Evolutionary conservation across 306 rosid species (phyloP), one percentile per base, ranked within the genome.

Genomic region (Sicyos baderoa): DNA sequence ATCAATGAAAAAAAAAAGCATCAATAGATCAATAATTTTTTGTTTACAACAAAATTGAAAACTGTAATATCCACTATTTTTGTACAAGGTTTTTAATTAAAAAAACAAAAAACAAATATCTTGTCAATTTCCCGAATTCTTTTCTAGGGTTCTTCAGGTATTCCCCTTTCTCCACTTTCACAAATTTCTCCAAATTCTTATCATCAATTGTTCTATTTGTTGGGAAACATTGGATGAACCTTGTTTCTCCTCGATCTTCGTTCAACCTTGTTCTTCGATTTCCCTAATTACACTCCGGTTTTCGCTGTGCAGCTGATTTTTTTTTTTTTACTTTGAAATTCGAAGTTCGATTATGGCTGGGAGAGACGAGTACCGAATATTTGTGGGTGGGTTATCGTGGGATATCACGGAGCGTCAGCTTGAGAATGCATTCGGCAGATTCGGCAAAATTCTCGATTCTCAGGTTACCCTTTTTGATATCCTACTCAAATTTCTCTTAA

Each of bases 361-460:
- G 61, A 90, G 89, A 77, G 97, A 90, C 71, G 99, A 85, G 14
- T 85, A 88, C 76, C 85, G 99, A 48, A 90, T 93, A 69, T 93
- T 90, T 70, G 97, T 93, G 6, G 99, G 99, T 25, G 99, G 99
- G 9, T 76, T 93, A 69, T 81, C 95, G 54, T 93, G 91, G 96
- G 88, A 93, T 55, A 86, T 90, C 19, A 79, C 96, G 1, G 97
- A 93, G 84, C 97, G 91, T 82, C 94, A 90, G 86, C 95, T 93
- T 35, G 96, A 90, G 73, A 85, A 75, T 68, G 91, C 94, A 44
- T 88, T 93, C 75, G 76, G 21, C 52, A 96, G 95, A 47, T 93
- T 81, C 72, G 99, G 99, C 21, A 67, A 67, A 79, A 83, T 92
- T 66, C 50, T 80, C 16, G 96, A 92, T 80, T 81, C 82, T 72